Base-by-base conservation (phyloP, 176 grass and related monocot genomes). In the Carex kokanica region DNA sequence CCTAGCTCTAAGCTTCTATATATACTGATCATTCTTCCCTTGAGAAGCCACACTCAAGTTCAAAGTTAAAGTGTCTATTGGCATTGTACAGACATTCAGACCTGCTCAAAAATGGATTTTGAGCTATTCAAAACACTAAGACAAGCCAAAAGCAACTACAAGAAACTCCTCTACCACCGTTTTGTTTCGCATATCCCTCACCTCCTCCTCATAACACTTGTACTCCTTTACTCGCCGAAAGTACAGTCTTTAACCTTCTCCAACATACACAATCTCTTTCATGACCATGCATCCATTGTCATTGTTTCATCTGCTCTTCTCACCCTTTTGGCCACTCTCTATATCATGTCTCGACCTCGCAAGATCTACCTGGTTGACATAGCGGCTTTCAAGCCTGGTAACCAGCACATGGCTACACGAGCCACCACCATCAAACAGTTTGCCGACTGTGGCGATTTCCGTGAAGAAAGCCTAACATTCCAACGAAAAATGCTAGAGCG, bases 401-500 rank as follows among this genome's bases (percentile, higher is more conserved):
- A 21, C 0, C 1, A 29, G n/a, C 88, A 90, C 78, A 86, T 89
- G 86, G 90, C 92, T 27, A 84, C 88, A 1, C 92, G 95, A 20
- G 69, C 86, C 65, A 83, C 77, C 74, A 91, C 92, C 25, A 85
- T 98, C 75, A 64, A 61, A 3, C 95, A 94, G 85, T 94, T 98
- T 75, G 17, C 49, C 0, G 69, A 43, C 4, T 91, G 85, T 62
- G 90, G 95, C 0, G 24, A 41, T 20, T 93, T 94, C 83, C 60
- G 55, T 78, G 87, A 87, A 12, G 86, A 91, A 86, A 93, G 88
- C 85, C 72, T 98, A 87, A 85, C 88, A 43, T 98, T 98, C 89
- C 95, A 98, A 86, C 89, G 88, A 71, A 86, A 87, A 89, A 98
- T 98, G 89, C 79, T 98, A 66, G 95, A 98, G 85, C 85, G 95